Percentiles rank a stretch among this genome's conserved stretches.
phyloP scores from a whole-genome alignment of 2,329 filamentous ascomycete species.

The Clonostachys rhizophaga region DNA sequence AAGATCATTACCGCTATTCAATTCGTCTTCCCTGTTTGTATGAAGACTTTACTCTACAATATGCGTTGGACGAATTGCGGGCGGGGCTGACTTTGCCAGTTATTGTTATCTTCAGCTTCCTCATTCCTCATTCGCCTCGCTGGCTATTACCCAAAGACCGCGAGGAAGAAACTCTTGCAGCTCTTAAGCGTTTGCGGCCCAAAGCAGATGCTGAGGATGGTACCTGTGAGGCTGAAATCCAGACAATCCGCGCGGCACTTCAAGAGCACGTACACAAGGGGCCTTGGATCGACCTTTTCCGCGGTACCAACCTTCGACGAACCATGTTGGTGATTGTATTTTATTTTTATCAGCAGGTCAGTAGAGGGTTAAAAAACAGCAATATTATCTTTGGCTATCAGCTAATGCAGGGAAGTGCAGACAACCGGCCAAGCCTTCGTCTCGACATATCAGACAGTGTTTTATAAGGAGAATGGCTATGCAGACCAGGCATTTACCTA shows the following conservation, averaged over 20 bases:
- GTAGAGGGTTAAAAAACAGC: neutral
- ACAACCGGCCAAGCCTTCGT: constrained; percentile 11
- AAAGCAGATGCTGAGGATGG: constrained; percentile 6
- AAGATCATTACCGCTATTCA: neutral
- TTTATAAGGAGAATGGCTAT: constrained; percentile 9
- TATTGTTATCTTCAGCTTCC: constrained; percentile 2
- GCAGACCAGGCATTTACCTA: constrained; percentile 6
- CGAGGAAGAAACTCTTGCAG: constrained; percentile 6
- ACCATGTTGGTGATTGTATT: neutral
- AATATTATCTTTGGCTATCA: neutral
- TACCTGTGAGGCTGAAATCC: neutral
- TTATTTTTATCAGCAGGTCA: constrained; percentile 7
- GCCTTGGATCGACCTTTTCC: neutral
- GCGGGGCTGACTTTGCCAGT: neutral
- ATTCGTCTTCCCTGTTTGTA: neutral
- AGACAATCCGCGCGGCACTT: neutral
- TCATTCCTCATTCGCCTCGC: constrained; percentile 15
- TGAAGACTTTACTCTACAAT: neutral
- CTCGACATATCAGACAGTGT: constrained; percentile 11
- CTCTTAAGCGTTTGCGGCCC: constrained; percentile 6
- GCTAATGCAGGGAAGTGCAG: neutral
- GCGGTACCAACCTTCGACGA: neutral
- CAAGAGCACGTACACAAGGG: neutral
- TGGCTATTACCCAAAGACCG: constrained; percentile 15
- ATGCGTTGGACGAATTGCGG: no score